phyloP scores from a whole-genome alignment of 257 asterid genomes.

The Ocimum tenuiflorum region DNA sequence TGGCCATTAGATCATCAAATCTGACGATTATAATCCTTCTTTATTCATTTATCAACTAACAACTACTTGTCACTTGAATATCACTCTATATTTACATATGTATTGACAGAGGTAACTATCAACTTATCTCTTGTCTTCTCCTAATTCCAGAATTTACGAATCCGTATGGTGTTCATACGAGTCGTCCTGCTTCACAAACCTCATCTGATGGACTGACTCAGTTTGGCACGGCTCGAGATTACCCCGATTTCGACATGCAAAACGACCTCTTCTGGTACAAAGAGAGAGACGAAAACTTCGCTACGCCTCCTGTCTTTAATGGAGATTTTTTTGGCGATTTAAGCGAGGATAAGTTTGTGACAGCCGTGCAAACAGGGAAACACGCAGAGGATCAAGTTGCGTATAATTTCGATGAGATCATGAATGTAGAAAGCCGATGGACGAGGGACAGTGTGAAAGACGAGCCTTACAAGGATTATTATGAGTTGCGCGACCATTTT shows the following conservation, averaged over 20 bases:
- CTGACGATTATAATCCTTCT: too few species aligned
- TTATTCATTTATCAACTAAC: too few species aligned
- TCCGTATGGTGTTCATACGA: constrained; percentile 63
- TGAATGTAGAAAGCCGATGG: constrained; percentile 23
- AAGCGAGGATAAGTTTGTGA: constrained; percentile 77
- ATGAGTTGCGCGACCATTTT: constrained; percentile 30
- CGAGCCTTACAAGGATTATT: constrained; percentile 30
- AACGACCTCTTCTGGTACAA: constrained; percentile 73
- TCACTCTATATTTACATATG: too few species aligned
- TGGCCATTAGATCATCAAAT: too few species aligned
- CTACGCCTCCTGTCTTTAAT: constrained; percentile 49
- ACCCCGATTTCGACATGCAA: constrained; percentile 87
- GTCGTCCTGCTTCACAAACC: constrained; percentile 55
- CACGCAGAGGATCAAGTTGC: constrained; percentile 6
- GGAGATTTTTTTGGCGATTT: constrained; percentile 42
- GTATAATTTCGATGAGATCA: constrained; percentile 17
- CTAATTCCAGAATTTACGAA: constrained; percentile 66
- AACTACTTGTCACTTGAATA: too few species aligned
- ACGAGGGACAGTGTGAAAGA: constrained; percentile 19
- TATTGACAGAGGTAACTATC: too few species aligned
- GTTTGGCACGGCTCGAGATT: constrained; percentile 90
- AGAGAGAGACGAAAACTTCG: constrained; percentile 75
- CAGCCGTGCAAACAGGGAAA: constrained; percentile 37
- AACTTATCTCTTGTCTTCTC: constrained; percentile 1
- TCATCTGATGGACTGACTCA: constrained; percentile 82